Evolutionary conservation across 75 land plant species (phyloP), one percentile per base, ranked within the genome.

Genomic region (Cupressus sempervirens): DNA sequence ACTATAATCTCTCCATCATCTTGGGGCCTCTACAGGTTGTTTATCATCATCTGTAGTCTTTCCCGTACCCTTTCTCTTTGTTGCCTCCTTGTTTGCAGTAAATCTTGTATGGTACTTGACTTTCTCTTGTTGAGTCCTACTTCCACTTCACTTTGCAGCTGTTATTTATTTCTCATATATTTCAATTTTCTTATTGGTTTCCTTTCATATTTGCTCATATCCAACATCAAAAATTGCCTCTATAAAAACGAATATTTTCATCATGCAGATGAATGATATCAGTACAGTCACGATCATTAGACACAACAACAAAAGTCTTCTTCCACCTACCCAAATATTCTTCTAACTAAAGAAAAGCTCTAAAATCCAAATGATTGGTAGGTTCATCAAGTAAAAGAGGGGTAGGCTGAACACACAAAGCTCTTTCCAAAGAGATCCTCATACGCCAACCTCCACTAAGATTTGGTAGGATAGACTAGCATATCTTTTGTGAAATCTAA

Each of bases 391-490:
- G 86, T 68, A 97, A 83, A 50, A 97, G 82, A 43, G 96, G 92
- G 1, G 98, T 97, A 1, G 99, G 98, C 84, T 97, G 98, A 46
- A 97, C 88, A 84, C 96, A 97, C 36, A 97, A 92, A 40, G 99
- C 99, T 83, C 99, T 87, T 15, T 98, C 98, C 81, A 96, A 83
- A 7, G 96, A 97, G 11, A 96, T 96, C 82, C 99, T 91, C 99
- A 97, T 97, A 70, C 99, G 89, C 99, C 99, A 97, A 20, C 98
- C 99, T 82, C 99, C 98, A 90, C 98, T 96, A 88, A 1, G 99
- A 96, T 83, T 87, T 87, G 1, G 98, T 97, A 1, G 95, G 56
- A 40, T 95, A 89, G 13, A 32, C 85, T 62, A 95, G 97, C 99
- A 95, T 97, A 68, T 90, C 95, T 86, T 92, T 94, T 29, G 92